Conservation (phyloP, 495 filamentous ascomycete species). For the Penicillium subrubescens region DNA sequence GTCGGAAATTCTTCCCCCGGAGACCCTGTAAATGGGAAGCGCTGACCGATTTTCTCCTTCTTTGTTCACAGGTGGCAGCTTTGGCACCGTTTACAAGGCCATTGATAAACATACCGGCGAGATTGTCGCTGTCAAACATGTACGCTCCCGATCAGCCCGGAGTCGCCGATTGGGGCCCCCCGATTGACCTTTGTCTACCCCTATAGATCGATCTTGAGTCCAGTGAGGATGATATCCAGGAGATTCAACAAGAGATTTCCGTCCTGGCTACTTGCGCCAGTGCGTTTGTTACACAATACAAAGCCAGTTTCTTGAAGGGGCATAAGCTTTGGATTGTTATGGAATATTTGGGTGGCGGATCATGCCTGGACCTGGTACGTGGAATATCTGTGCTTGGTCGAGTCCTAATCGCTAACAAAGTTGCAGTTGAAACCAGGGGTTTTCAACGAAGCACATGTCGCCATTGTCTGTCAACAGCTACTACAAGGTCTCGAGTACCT, state of each 20-base stretch:
- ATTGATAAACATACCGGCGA: conserved; percentile 84
- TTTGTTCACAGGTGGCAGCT: conserved; percentile 74
- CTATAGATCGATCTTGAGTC: conserved; percentile 96
- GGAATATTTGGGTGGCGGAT: conserved; percentile 94
- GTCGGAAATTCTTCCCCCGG: conserved; percentile 33
- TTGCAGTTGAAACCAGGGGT: conserved; percentile 83
- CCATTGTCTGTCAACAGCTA: conserved; percentile 91
- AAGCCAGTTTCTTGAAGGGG: conserved; percentile 89
- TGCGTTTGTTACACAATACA: conserved; percentile 93
- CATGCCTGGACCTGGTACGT: conserved; percentile 83
- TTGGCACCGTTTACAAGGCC: conserved; percentile 95
- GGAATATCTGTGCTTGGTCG: conserved; percentile 5
- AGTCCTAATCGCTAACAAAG: conserved; percentile 23
- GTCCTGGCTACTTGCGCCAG: conserved; percentile 93
- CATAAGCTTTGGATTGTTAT: conserved; percentile 99
- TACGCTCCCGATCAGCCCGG: conserved; percentile 41
- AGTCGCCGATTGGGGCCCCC: conserved; percentile 18
- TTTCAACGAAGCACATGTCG: conserved; percentile 89
- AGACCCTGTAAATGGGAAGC: conserved; percentile 2
- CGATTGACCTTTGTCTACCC: conserved; percentile 26
- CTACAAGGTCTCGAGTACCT: conserved; percentile 91
- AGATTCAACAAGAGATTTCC: conserved; percentile 97
- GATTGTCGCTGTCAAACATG: conserved; percentile 90
- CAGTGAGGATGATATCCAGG: conserved; percentile 95
- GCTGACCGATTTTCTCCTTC: conserved; percentile 13